These are phyloP conservation scores for Rusavskia elegans DNA, from an alignment of 495 filamentous ascomycete genomes.

Conservation along the genomic window DNA sequence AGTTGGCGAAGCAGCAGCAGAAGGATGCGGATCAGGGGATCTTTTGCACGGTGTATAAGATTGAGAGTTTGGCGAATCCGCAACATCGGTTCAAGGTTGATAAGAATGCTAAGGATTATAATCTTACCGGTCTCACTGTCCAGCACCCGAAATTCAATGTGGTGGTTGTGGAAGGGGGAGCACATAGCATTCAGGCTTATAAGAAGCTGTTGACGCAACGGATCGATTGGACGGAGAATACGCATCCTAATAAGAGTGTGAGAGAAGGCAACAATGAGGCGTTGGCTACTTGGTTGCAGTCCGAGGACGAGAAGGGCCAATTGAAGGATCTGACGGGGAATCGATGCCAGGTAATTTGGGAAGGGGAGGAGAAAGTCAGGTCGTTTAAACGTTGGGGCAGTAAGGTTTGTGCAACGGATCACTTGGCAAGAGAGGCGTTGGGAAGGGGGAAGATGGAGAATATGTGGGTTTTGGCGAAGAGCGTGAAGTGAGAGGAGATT, in stretches of 20 bases:
- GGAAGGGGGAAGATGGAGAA: conserved; percentile 77
- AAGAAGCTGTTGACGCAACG: conserved; percentile 83
- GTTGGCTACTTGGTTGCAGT: conserved; percentile 52
- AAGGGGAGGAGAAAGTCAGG: conserved; percentile 64
- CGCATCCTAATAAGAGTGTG: conserved; percentile 43
- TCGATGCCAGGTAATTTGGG: conserved; percentile 67
- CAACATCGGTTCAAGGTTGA: conserved; percentile 85
- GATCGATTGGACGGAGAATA: conserved; percentile 87
- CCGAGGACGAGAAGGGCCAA: conserved; percentile 63
- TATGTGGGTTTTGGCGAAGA: conserved; percentile 92
- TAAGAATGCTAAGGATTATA: conserved; percentile 78
- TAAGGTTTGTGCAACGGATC: conserved; percentile 77
- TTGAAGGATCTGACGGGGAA: conserved; percentile 68
- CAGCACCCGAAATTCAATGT: conserved; percentile 77
- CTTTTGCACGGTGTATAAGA: conserved; percentile 69
- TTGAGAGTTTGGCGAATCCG: conserved; percentile 74
- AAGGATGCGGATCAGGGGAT: conserved; percentile 79
- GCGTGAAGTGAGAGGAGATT: conserved; percentile 21
- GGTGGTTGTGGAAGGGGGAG: conserved; percentile 82
- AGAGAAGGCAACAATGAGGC: conserved; percentile 44
- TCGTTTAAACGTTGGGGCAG: conserved; percentile 75
- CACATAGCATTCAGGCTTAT: conserved; percentile 63
- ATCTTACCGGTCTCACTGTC: conserved; percentile 73
- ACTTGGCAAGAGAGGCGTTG: conserved; percentile 67
- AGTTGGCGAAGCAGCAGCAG: conserved; percentile 67